Evolutionary conservation across 2,329 filamentous ascomycete genomes (phyloP).

Genomic region (Hypoxylon sp.): DNA sequence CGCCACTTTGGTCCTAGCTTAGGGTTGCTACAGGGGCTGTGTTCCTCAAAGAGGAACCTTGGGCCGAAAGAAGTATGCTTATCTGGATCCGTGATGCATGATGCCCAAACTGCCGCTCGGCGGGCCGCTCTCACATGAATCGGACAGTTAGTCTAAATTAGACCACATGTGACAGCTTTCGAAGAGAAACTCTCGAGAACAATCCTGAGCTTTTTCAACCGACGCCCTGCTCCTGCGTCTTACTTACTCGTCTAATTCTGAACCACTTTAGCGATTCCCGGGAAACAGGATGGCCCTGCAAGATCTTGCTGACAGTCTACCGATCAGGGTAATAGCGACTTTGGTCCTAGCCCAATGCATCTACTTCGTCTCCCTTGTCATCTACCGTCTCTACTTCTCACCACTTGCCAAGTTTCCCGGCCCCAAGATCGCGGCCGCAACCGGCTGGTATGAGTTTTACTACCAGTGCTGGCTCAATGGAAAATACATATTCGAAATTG

Average conservation of each 20-base stretch:
- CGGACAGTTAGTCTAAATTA: slow-evolving; percentile 1
- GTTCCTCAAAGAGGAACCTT: slow-evolving; percentile 10
- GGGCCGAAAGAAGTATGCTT: slow-evolving; percentile 8
- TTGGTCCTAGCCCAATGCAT: slow-evolving; percentile 3
- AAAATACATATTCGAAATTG: slow-evolving; percentile 43
- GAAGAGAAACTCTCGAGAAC: background rate
- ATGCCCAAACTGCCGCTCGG: slow-evolving; percentile 2
- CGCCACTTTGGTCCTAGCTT: slow-evolving; percentile 12
- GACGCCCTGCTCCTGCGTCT: background rate
- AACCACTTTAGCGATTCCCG: background rate
- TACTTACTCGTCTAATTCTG: background rate
- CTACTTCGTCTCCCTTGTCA: slow-evolving; percentile 9
- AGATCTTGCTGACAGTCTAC: slow-evolving; percentile 5
- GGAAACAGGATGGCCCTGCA: slow-evolving; percentile 7
- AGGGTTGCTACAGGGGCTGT: background rate
- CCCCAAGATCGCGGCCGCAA: slow-evolving; percentile 43
- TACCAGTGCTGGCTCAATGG: slow-evolving; percentile 41
- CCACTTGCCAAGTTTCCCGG: slow-evolving; percentile 47
- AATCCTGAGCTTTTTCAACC: background rate
- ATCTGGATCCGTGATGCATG: slow-evolving; percentile 2
- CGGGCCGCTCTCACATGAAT: slow-evolving; percentile 11
- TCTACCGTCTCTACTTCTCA: slow-evolving; percentile 44
- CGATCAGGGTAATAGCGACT: slow-evolving; percentile 3
- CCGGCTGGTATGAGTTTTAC: slow-evolving; percentile 45
- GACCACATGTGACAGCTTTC: background rate